These are phyloP conservation scores for Yarrowia yakushimensis DNA, from an alignment of 805 yeast genomes.

Conservation along the genomic window DNA sequence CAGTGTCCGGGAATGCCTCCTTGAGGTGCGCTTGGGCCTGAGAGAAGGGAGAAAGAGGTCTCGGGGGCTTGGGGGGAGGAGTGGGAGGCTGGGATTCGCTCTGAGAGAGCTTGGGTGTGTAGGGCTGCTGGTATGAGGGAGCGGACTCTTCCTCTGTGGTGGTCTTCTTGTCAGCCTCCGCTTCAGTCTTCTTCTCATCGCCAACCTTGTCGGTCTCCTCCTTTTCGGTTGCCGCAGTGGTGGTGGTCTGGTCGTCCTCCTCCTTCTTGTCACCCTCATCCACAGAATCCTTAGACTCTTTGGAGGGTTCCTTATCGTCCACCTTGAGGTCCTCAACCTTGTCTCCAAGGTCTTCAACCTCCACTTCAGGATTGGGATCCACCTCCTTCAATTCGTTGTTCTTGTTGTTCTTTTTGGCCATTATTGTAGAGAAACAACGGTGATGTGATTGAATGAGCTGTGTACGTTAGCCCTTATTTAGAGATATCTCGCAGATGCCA, in stretches of 20 bases:
- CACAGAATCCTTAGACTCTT: conserved; percentile 4
- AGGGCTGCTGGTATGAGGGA: conserved; percentile 22
- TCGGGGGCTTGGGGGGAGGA: conserved; percentile 50
- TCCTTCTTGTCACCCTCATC: conserved; percentile 19
- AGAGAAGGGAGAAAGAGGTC: conserved; percentile 62
- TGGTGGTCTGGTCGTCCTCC: conserved; percentile 1
- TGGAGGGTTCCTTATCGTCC: conserved; percentile 23
- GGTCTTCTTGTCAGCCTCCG: conserved; percentile 13
- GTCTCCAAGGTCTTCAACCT: background rate
- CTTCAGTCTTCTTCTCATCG: conserved; percentile 13
- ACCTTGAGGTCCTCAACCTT: background rate
- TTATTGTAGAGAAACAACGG: background rate
- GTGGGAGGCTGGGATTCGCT: conserved; percentile 23
- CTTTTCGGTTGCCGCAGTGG: background rate
- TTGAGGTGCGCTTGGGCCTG: conserved; percentile 56
- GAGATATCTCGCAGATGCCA: conserved; percentile 22
- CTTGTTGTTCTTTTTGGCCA: conserved; percentile 16
- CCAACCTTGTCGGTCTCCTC: conserved; percentile 16
- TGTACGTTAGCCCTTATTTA: conserved; percentile 3
- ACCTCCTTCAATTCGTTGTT: conserved; percentile 17
- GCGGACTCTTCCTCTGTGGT: conserved; percentile 23
- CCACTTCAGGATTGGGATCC: conserved; percentile 5
- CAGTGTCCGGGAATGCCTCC: conserved; percentile 83
- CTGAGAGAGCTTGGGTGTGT: conserved; percentile 22
- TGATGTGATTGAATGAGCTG: background rate